Evolutionary conservation across 1,284 basidiomycete species (phyloP), one percentile per base, ranked within the genome.

Genomic region (Fomitopsis pinicola): DNA sequence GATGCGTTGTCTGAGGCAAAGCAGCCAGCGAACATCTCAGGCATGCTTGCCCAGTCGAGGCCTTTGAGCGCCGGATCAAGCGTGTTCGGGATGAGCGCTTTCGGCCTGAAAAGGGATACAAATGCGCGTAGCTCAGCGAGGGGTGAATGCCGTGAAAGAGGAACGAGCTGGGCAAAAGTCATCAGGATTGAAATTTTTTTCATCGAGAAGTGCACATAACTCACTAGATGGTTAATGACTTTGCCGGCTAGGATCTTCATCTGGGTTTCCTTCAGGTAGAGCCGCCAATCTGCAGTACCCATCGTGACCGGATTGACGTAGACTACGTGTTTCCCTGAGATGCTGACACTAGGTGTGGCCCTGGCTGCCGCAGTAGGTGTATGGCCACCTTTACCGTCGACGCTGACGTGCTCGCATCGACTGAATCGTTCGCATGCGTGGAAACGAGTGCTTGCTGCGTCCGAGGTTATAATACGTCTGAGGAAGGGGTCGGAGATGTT

Each of bases 351-450:
- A 8, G 38, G 30, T 9, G 9, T 62, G 28, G 42, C 30, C 6
- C 40, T 55, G 1, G 57, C 33, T 3, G 56, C 54, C 2, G 44
- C 60, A 19, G 30, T 36, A 1, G 65, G 50, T 4, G 69, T 66
- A 28, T 68, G 70, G 54, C 76, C 72, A 7, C 69, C 71, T 1
- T 77, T 64, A 1, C 69, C 69, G 10, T 68, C 80, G 0, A 84
- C 79, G 19, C 79, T 79, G 33, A 91, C 84, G 59, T 83, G 79
- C 3, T 81, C 73, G 69, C 95, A 97, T 15, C 89, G 84, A 69
- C 87, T 79, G 59, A 87, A 88, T 0, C 92, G 83, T 69, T 97
- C 95, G 68, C 95, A 98, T 0, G 95, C 94, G 69, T 98, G 95
- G 69, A 97, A 97, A 0, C 94, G 85, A 0, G 91, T 91, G 1